A percentile compares a stretch with the other conserved stretches of the same genome.
phyloP scores from a whole-genome alignment of 345 rosid genomes.

The Lagerstroemia speciosa region DNA sequence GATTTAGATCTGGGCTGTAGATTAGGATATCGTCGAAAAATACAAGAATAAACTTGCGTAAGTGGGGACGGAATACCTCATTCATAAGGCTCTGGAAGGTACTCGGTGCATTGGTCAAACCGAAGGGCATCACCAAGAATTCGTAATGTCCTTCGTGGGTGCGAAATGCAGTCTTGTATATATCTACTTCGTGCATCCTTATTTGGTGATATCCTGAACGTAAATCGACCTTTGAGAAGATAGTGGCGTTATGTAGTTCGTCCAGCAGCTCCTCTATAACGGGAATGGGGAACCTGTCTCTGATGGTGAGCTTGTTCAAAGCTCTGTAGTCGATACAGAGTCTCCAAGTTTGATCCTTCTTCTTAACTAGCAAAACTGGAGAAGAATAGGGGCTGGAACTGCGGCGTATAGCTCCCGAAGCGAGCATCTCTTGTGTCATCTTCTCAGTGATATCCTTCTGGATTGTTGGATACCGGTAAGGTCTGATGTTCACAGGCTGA shows the following conservation, averaged over 20 bases:
- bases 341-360: no score
- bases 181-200: not conserved
- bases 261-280: conserved; percentile 1
- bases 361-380: no score
- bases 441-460: not conserved
- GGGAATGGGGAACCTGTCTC: conserved; percentile 1
- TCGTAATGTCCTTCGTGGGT: conserved; percentile 3
- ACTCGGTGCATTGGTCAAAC: not conserved
- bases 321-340: no score
- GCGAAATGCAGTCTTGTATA: conserved; percentile 1
- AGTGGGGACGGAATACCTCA: no score
- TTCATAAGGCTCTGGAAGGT: conserved; percentile 2
- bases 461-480: not conserved
- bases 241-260: not conserved
- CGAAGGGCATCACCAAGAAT: conserved; percentile 2
- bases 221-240: not conserved
- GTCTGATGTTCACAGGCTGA: not conserved
- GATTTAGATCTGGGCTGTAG: no score
- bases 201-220: not conserved
- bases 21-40: no score
- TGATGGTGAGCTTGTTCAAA: no score
- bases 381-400: no score
- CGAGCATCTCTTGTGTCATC: not conserved
- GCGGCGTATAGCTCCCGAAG: not conserved
- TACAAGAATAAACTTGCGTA: no score